Evolutionary conservation across 306 rosid species (phyloP).

Genomic region (Castanopsis chinensis): DNA sequence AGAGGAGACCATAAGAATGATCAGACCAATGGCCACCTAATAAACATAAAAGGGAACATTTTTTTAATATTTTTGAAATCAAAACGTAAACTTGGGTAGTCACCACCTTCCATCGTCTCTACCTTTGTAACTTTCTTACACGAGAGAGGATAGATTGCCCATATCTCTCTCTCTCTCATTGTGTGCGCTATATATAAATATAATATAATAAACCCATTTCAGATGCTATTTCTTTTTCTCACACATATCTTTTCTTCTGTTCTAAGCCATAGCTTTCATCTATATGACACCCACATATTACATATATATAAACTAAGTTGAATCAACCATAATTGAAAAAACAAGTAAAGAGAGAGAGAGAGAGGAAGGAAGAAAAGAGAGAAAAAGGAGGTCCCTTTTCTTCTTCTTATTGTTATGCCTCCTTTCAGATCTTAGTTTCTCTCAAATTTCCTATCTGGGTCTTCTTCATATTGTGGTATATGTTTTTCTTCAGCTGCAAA

Average conservation of each 20-base stretch:
- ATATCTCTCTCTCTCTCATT: conserved; percentile 17
- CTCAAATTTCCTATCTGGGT: conserved; percentile 60
- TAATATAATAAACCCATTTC: conserved; percentile 17
- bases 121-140: conserved; percentile 41
- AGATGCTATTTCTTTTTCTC: conserved; percentile 42
- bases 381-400: conserved; percentile 64
- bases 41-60: neutral
- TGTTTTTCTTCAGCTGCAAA: conserved; percentile 16
- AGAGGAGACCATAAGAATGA: neutral
- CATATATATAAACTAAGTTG: conserved; percentile 38
- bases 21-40: neutral
- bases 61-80: conserved; percentile 4
- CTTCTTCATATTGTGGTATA: conserved; percentile 57
- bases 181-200: conserved; percentile 4
- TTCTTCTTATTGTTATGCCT: conserved; percentile 66
- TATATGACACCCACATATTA: conserved; percentile 4
- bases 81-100: conserved; percentile 30
- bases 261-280: too few species aligned
- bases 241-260: conserved; percentile 31
- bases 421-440: conserved; percentile 85
- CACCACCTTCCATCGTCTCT: conserved; percentile 46
- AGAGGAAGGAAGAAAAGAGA: conserved; percentile 3
- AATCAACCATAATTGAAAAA: conserved; percentile 48
- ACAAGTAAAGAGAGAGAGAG: conserved; percentile 18
- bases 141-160: conserved; percentile 33